Percentiles rank a stretch among this genome's conserved stretches.
These are phyloP conservation scores for Thuja plicata DNA, from an alignment of 83 land plant genomes.

Conservation along the genomic window DNA sequence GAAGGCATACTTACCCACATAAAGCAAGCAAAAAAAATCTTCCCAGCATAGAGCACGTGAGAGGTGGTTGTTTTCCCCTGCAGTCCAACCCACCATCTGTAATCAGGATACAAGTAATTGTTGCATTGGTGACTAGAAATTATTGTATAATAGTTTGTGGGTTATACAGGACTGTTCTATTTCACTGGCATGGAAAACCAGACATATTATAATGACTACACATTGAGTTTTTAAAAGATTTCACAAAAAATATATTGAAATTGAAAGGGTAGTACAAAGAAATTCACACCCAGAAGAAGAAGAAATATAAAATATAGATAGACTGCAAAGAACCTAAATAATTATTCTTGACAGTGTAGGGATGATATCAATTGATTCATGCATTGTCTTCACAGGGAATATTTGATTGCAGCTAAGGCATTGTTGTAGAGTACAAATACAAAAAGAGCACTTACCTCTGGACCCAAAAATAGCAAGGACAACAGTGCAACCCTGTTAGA, in stretches of 20 bases:
- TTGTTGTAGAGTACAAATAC: conserved; percentile 29
- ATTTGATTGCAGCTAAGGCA: conserved; percentile 21
- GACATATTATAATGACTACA: not conserved
- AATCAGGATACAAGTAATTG: not conserved
- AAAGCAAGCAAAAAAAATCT: conserved; percentile 8
- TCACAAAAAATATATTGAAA: too few species aligned
- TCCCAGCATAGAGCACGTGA: conserved; percentile 4
- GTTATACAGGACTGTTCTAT: not conserved
- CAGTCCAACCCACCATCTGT: not conserved
- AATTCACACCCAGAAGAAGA: not conserved
- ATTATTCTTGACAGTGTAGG: too few species aligned
- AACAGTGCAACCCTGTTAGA: too few species aligned
- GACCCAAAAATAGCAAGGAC: too few species aligned
- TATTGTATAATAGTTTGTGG: not conserved
- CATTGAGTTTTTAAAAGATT: too few species aligned
- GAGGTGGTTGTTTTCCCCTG: conserved; percentile 11
- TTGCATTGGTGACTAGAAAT: not conserved
- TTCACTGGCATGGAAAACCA: not conserved
- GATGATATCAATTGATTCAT: not conserved
- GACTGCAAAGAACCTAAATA: not conserved
- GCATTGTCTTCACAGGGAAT: too few species aligned
- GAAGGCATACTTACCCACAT: not conserved
- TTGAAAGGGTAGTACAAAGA: too few species aligned
- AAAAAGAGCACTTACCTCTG: too few species aligned
- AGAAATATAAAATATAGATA: too few species aligned